A percentile compares a stretch with the other conserved stretches of the same genome.
These are phyloP conservation scores for Xylaria nigripes DNA, from an alignment of 495 filamentous ascomycete genomes.

Conservation along the genomic window DNA sequence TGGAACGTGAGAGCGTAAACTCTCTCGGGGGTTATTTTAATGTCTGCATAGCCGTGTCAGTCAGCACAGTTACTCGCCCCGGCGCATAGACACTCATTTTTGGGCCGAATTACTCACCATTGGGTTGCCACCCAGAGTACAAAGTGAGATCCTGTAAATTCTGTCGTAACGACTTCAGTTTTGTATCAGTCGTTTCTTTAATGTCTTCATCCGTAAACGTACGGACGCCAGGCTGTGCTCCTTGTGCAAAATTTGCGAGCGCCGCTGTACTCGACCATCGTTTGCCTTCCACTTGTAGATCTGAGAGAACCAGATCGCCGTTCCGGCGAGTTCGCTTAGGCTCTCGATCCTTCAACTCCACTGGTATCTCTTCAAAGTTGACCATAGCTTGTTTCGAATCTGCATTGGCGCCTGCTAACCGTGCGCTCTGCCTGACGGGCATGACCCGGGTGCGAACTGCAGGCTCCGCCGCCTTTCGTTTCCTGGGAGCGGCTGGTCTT, in stretches of 20 bases:
- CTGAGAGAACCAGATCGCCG: constrained; percentile 60
- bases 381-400: constrained; percentile 15
- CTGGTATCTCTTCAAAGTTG: constrained; percentile 19
- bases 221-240: constrained; percentile 66
- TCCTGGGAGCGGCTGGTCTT: constrained; percentile 16
- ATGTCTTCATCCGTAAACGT: constrained; percentile 78
- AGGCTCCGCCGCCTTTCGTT: constrained; percentile 23
- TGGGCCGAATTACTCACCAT: constrained; percentile 41
- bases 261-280: constrained; percentile 40
- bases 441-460: constrained; percentile 24
- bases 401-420: constrained; percentile 40
- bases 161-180: constrained; percentile 65
- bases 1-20: constrained; percentile 87
- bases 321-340: constrained; percentile 28
- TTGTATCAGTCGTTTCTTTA: constrained; percentile 69
- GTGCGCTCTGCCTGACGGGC: constrained; percentile 44
- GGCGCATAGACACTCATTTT: not conserved
- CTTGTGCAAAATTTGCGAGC: constrained; percentile 42
- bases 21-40: constrained; percentile 88
- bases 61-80: not conserved
- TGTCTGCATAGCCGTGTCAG: constrained; percentile 46
- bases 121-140: constrained; percentile 75
- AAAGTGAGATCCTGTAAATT: constrained; percentile 72
- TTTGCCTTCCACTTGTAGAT: constrained; percentile 72
- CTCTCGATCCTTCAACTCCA: constrained; percentile 28